Percentiles rank a stretch among this genome's conserved stretches.
phyloP scores from a whole-genome alignment of 257 asterid species.

The Capsicum chinense region DNA sequence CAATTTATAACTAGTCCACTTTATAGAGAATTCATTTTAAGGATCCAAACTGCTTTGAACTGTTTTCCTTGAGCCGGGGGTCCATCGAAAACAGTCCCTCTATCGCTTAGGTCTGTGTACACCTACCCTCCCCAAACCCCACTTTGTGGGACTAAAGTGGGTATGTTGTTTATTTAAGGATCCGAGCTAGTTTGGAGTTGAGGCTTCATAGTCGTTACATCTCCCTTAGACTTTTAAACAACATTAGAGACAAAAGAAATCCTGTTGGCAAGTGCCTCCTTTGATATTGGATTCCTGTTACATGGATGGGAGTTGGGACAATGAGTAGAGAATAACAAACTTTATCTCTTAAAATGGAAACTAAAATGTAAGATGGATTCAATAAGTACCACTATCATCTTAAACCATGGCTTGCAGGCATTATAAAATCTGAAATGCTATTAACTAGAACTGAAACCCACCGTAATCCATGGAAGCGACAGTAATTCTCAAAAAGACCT shows the following conservation, averaged over 20 bases:
- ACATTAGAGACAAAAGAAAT: neutral
- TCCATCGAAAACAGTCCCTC: no score
- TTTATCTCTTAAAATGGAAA: neutral
- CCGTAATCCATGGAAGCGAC: neutral
- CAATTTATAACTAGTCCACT: neutral
- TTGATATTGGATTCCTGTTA: neutral
- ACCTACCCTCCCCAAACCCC: no score
- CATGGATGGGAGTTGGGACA: neutral
- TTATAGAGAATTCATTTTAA: neutral
- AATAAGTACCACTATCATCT: neutral
- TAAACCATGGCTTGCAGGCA: neutral
- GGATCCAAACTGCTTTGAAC: neutral
- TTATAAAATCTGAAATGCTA: neutral
- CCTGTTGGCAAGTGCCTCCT: neutral
- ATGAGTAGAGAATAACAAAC: neutral
- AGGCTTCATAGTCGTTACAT: neutral
- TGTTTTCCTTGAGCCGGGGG: no score
- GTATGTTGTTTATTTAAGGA: neutral
- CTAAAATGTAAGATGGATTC: neutral
- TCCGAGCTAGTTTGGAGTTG: neutral
- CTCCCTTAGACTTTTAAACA: neutral
- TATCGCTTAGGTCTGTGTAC: no score
- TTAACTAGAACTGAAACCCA: slow-evolving; percentile 8
- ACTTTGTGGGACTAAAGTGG: no score
- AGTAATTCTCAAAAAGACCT: neutral